A percentile compares a stretch with the other conserved stretches of the same genome.
phyloP scores from a whole-genome alignment of 2,329 filamentous ascomycete species.

The Talaromyces sp. region DNA sequence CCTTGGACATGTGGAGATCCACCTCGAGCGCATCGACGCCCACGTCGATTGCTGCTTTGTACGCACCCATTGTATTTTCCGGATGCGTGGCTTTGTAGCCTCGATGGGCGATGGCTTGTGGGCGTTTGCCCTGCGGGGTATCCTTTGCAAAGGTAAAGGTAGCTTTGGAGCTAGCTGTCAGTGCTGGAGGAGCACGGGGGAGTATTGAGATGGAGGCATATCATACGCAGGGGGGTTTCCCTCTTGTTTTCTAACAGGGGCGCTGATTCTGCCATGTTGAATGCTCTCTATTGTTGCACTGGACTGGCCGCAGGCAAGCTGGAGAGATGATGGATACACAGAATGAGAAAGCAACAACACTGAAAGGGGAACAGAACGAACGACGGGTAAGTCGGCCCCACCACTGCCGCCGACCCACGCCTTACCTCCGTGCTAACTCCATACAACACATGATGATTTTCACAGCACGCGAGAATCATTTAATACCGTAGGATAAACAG shows the following conservation, averaged over 20 bases:
- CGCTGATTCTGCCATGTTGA: not conserved
- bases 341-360: no score
- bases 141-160: slow-evolving; percentile 12
- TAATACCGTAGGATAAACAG: no score
- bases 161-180: slow-evolving; percentile 4
- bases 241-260: not conserved
- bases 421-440: no score
- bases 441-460: no score
- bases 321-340: not conserved
- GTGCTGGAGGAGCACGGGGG: not conserved
- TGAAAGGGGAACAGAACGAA: not conserved
- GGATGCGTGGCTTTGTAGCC: slow-evolving; percentile 64
- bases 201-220: not conserved
- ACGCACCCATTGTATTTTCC: slow-evolving; percentile 81
- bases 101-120: slow-evolving; percentile 39
- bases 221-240: not conserved
- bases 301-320: not conserved
- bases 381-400: not conserved
- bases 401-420: no score
- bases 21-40: slow-evolving; percentile 82
- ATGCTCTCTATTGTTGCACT: not conserved
- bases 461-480: no score
- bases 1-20: slow-evolving; percentile 78
- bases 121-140: slow-evolving; percentile 13
- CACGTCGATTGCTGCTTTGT: slow-evolving; percentile 65